Evolutionary conservation across 352 stramenopile genomes (phyloP).

Genomic region (Hyaloperonospora brassicae): DNA sequence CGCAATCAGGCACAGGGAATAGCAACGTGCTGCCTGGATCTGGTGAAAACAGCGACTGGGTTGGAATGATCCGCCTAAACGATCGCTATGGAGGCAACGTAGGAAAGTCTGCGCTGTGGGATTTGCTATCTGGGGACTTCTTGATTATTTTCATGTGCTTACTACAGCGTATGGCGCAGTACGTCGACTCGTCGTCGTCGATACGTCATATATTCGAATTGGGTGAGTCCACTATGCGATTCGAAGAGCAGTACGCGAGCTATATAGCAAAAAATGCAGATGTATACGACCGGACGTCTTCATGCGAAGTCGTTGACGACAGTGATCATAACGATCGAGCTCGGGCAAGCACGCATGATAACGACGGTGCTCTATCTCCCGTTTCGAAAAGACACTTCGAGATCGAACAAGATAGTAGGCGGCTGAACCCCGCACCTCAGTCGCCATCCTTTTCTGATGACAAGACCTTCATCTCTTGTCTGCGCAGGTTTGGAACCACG

Average conservation of each 20-base stretch:
- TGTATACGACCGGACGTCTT: conserved; percentile 36
- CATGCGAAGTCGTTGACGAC: conserved; percentile 45
- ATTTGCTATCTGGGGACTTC: conserved; percentile 45
- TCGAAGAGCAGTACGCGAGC: conserved; percentile 41
- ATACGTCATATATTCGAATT: conserved; percentile 27
- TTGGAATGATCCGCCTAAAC: conserved; percentile 43
- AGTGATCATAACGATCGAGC: conserved; percentile 40
- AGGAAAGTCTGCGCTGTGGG: conserved; percentile 38
- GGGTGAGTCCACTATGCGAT: conserved; percentile 30
- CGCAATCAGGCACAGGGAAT: conserved; percentile 14
- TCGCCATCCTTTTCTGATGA: conserved; percentile 24
- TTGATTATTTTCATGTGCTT: conserved; percentile 68
- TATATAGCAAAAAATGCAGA: conserved; percentile 34
- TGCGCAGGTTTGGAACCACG: conserved; percentile 55
- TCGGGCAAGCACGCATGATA: conserved; percentile 27
- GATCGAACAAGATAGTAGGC: conserved; percentile 3
- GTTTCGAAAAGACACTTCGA: conserved; percentile 11
- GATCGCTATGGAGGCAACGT: conserved; percentile 30
- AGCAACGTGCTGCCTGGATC: conserved; percentile 32
- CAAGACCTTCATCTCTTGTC: conserved; percentile 54
- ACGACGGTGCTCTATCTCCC: conserved; percentile 12
- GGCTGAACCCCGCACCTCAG: conserved; percentile 4
- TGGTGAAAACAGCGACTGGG: conserved; percentile 49
- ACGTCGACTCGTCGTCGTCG: conserved; percentile 50
- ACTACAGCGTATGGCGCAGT: conserved; percentile 62